Evolutionary conservation across 2,329 filamentous ascomycete genomes (phyloP), one percentile per base, ranked within the genome.

Genomic region (Torrubiella hemipterigena): DNA sequence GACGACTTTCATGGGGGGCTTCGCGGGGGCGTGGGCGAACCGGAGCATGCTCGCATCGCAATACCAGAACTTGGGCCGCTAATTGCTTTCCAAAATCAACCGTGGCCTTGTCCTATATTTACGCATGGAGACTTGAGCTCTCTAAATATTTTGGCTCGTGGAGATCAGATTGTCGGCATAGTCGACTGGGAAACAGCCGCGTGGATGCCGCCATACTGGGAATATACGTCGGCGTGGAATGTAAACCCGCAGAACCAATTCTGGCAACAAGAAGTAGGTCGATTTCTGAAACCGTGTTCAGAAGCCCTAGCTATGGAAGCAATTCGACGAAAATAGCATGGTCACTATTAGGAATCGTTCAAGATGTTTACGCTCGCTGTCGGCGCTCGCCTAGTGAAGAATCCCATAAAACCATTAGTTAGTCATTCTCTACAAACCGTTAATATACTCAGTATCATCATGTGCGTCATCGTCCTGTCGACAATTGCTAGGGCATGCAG

Each of bases 61-160:
- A 17, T 30, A 30, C 17, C 32, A 36, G 32, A 29, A 23, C 28
- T 34, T 17, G 16, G 13, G 11, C 20, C 29, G 18, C 34, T 47
- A 9, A n/a, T 39, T 6, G 31, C 13, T 6, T 42, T 45, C 18
- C 35, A 47, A 22, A 30, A 38, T n/a, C 30, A 34, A 13, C 30
- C 35, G 5, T 38, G 29, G 32, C 19, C 30, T 12, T n/a, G 6
- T 10, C 31, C 11, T 12, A 50, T 60, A 1, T 63, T 70, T 34
- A 65, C 63, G 2, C 65, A 71, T 15, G 45, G 48, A 4, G 48
- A 55, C 18, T 33, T 55, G 0, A 49, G 44, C 16, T 42, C 41
- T 29, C 18, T 46, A 0, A 55, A 55, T 17, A 34, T 54, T 6
- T 13, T 55, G 2, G 40, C 49, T 1, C 32, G 35, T 1, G 44